Evolutionary conservation across 2,329 filamentous ascomycete genomes (phyloP).

Genomic region (Colletotrichum destructivum): DNA sequence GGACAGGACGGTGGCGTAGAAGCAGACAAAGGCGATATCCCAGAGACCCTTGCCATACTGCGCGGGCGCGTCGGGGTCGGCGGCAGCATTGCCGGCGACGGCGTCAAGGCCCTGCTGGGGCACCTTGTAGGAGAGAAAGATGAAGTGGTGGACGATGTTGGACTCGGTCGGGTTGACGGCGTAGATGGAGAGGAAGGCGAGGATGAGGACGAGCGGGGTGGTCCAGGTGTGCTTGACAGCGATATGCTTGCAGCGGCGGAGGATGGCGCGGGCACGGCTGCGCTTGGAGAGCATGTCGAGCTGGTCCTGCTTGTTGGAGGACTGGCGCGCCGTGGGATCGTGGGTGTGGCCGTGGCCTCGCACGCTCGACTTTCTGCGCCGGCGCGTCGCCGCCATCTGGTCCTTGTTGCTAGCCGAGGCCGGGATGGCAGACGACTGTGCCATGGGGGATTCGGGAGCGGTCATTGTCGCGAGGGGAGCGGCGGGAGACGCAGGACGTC

Average conservation of each 20-base stretch:
- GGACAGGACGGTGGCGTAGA: constrained; percentile 79
- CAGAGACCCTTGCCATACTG: constrained; percentile 80
- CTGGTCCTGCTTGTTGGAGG: constrained; percentile 36
- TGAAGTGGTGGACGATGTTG: constrained; percentile 75
- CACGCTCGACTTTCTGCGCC: constrained; percentile 40
- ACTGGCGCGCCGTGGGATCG: constrained; percentile 12
- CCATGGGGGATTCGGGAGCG: constrained; percentile 32
- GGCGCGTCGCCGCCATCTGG: constrained; percentile 33
- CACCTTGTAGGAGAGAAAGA: constrained; percentile 80
- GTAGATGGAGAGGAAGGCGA: constrained; percentile 70
- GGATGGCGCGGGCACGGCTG: constrained; percentile 38
- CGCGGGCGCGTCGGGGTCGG: constrained; percentile 53
- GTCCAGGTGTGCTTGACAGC: constrained; percentile 49
- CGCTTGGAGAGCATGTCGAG: constrained; percentile 39
- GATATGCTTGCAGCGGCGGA: constrained; percentile 41
- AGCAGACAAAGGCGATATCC: constrained; percentile 79
- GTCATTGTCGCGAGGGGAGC: constrained; percentile 26
- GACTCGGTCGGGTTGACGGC: constrained; percentile 73
- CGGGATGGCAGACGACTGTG: constrained; percentile 23
- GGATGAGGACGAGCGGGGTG: constrained; percentile 70
- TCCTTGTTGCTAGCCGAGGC: constrained; percentile 31
- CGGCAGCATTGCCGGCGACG: background rate
- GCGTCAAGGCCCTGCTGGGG: constrained; percentile 57
- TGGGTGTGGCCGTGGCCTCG: constrained; percentile 30
- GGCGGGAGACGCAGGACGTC: background rate